Evolutionary conservation across 371 early-diverging fungal species (phyloP), one percentile per base, ranked within the genome.

Genomic region (Mucor piriformis): DNA sequence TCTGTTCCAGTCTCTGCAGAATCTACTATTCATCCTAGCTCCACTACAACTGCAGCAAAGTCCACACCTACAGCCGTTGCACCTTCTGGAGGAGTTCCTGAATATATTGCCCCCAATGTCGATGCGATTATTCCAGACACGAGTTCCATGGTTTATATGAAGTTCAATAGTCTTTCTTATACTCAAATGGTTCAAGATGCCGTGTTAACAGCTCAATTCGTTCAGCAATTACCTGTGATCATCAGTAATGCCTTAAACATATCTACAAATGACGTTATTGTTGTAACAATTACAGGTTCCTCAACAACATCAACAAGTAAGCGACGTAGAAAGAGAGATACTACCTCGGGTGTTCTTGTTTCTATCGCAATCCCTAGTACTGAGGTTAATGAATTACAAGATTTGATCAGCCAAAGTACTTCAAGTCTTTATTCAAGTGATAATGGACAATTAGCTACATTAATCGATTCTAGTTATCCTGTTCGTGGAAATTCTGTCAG

Each of bases 71-170:
- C 24, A 6, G 4, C 42, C 12, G 21, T 5, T 27, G 25, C 11
- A 23, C 23, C 46, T 3, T n/a, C 35, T 16, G 38, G 44, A 15
- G 25, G 49, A 15, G 27, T 76, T 3, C 80, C 80, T 27, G 65
- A 76, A 52, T 74, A 66, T 51, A 79, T 79, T 69, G 77, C 77
- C 7, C 80, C 80, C 21, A 79, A 79, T 47, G 54, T 73, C 3
- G 63, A 74, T 64, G 76, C 77, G 10, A 73, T 74, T 55, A 74
- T 79, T 50, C 80, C 80, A 27, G 73, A 50, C 3, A 60, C 68
- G 1, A 78, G 74, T 56, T 64, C 70, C 1, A 49, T 67, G 34
- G 70, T 72, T 0, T 60, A 47, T 8, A 69, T 79, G 69, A 79
- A 76, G 43, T 79, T 79, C 56, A 67, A 74, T 3, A 60, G 73